Evolutionary conservation across 805 yeast species (phyloP).

Genomic region (Saccharomycopsis malanga): DNA sequence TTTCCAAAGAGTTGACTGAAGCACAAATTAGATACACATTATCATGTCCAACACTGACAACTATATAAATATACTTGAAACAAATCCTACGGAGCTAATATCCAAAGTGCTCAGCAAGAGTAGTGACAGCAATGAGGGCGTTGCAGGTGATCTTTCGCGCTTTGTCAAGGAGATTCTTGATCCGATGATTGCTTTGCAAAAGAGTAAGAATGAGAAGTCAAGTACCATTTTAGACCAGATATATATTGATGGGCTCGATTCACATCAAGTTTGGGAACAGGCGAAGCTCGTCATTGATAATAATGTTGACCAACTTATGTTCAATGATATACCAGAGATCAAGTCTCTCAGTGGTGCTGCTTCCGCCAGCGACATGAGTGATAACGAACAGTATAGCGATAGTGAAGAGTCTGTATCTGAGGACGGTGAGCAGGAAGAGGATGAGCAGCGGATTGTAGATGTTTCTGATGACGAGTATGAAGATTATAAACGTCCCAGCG

Average conservation of each 20-base stretch:
- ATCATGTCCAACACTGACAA: no score
- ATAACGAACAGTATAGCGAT: constrained; percentile 15
- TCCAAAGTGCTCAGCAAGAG: not conserved
- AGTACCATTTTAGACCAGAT: constrained; percentile 72
- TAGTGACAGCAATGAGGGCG: not conserved
- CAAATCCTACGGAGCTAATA: not conserved
- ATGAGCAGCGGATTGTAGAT: constrained; percentile 22
- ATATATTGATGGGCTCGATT: constrained; percentile 77
- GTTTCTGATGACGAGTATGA: constrained; percentile 26
- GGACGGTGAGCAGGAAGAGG: constrained; percentile 21
- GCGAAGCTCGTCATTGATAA: constrained; percentile 78
- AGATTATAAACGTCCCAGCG: constrained; percentile 26
- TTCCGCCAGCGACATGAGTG: constrained; percentile 23
- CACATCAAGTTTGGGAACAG: constrained; percentile 92
- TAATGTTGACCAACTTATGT: constrained; percentile 57
- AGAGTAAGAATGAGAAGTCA: constrained; percentile 25
- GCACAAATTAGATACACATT: no score
- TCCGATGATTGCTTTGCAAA: constrained; percentile 4
- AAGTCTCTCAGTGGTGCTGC: constrained; percentile 33
- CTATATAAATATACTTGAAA: no score
- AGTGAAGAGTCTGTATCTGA: constrained; percentile 13
- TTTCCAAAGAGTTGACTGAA: no score
- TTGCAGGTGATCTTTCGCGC: constrained; percentile 4
- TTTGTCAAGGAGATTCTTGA: constrained; percentile 11
- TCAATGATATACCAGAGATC: constrained; percentile 47